These are phyloP conservation scores for Bothriochloa decipiens DNA, from an alignment of 176 grass and related monocot genomes.

Conservation along the genomic window DNA sequence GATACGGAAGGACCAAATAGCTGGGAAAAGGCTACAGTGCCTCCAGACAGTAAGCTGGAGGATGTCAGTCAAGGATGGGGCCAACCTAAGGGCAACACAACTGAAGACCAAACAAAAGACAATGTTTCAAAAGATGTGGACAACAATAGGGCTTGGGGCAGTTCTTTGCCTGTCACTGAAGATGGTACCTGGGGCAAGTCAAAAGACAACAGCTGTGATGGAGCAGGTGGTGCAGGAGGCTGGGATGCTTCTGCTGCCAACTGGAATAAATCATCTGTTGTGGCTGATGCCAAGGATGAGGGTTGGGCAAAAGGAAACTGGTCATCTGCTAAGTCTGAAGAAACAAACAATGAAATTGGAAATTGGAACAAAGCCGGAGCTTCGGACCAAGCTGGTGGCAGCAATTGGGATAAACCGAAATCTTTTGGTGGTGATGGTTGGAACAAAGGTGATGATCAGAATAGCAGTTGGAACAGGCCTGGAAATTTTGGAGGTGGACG, in stretches of 20 bases:
- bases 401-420: constrained; percentile 48
- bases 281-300: constrained; percentile 18
- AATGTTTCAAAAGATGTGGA: constrained; percentile 14
- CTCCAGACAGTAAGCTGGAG: constrained; percentile 40
- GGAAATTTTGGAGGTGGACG: constrained; percentile 47
- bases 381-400: constrained; percentile 37
- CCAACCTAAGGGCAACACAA: constrained; percentile 44
- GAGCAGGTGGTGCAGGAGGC: constrained; percentile 22
- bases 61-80: constrained; percentile 45
- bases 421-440: constrained; percentile 46
- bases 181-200: constrained; percentile 56
- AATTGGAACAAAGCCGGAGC: constrained; percentile 47
- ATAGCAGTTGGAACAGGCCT: constrained; percentile 47
- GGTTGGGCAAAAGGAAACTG: constrained; percentile 50
- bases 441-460: constrained; percentile 57
- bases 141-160: no score
- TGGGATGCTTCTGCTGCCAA: constrained; percentile 44
- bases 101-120: constrained; percentile 46
- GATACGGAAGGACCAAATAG: constrained; percentile 38
- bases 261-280: constrained; percentile 40
- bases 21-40: constrained; percentile 48
- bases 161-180: no score
- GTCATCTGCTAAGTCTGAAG: constrained; percentile 33
- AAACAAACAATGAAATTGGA: constrained; percentile 37
- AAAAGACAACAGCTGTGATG: constrained; percentile 37